These are phyloP conservation scores for Penicillium brevicompactum DNA, from an alignment of 2,329 filamentous ascomycete species.

Conservation along the genomic window DNA sequence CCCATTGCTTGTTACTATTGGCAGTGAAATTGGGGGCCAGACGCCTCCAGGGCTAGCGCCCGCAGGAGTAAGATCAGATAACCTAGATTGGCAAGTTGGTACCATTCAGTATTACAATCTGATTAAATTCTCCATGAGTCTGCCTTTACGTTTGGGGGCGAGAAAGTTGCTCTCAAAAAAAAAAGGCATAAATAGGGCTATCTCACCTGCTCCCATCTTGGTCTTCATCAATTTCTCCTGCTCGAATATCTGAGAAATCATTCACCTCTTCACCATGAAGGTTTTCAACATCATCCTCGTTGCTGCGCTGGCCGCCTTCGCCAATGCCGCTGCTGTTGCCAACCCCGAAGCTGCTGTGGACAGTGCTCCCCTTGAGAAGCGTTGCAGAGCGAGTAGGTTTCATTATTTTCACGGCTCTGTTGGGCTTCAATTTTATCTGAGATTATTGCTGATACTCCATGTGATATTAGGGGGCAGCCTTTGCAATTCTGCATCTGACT, in stretches of 20 bases:
- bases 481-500: background rate
- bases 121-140: too few relatives aligned
- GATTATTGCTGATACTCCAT: background rate
- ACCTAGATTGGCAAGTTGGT: background rate
- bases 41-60: background rate
- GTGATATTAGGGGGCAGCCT: background rate
- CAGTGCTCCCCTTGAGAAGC: background rate
- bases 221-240: background rate
- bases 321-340: background rate
- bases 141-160: background rate
- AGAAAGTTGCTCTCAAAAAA: background rate
- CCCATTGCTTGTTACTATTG: background rate
- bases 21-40: background rate
- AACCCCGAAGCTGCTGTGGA: background rate
- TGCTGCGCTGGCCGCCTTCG: background rate
- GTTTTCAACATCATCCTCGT: background rate
- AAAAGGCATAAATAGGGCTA: background rate
- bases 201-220: too few relatives aligned
- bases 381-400: background rate
- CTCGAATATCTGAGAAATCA: background rate
- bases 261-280: background rate
- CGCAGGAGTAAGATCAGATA: background rate
- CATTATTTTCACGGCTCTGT: background rate
- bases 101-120: too few relatives aligned
- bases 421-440: too few relatives aligned